Evolutionary conservation across 495 filamentous ascomycete genomes (phyloP), one percentile per base, ranked within the genome.

Genomic region (Rhizodiscina lignyota): DNA sequence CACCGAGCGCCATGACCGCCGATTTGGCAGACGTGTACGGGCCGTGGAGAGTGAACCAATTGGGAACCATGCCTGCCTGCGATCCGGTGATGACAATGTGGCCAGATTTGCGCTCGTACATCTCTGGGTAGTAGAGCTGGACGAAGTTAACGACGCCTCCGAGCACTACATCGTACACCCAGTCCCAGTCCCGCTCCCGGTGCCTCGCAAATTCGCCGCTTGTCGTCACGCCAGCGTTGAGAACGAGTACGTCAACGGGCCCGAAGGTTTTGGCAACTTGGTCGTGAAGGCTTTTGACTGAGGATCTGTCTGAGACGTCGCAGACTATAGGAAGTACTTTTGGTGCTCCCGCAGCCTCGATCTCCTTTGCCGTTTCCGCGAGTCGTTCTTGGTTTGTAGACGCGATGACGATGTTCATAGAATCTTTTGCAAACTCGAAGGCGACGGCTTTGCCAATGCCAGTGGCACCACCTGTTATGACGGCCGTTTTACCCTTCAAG

Each of bases 21-120:
- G 40, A 34, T 23, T 42, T 42, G 8, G 40, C 40, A 29, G 40
- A 42, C 1, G 40, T 42, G 17, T 42, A 42, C 4, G 40, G 40
- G 4, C 40, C 40, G 19, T 42, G 40, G 4, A 33, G 35, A 6
- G 40, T 38, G 12, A 42, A 28, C 40, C 40, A 42, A 18, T 42
- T 38, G 2, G 40, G 40, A 28, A 42, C 40, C 34, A 42, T 37
- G 16, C 40, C 40, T 8, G 40, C 40, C 20, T 42, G 40, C 10
- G 40, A 42, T 29, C 40, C 40, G 22, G 35, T 38, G 29, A 42
- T 27, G 21, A 38, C 35, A 22, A 42, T 21, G 13, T 42, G 40
- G 5, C 40, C 40, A 15, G 21, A 37, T 20, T 35, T 31, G 5
- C 40, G 35, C 21, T 26, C 16, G 18, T 37, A 28, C 40, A 42